Evolutionary conservation across 2,329 filamentous ascomycete species (phyloP), one percentile per base, ranked within the genome.

Genomic region (Alternaria panax): DNA sequence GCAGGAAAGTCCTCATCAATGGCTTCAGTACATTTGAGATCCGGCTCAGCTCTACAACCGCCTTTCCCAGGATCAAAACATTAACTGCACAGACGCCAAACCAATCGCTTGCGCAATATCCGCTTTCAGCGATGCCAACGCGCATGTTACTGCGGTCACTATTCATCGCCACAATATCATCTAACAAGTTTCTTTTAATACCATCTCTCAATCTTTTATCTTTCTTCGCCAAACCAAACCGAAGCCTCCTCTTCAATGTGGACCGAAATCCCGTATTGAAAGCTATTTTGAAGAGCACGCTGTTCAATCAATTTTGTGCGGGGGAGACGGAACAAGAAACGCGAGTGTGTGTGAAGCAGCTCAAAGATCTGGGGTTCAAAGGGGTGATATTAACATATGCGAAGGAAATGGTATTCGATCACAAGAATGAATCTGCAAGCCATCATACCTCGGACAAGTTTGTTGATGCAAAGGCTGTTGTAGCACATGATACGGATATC

Each of bases 271-370:
- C 87, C 0, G 43, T 94, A 1, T 83, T 96, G n/a, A 87, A 88
- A 42, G 86, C 82, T 54, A 74, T 92, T 41, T 81, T 97, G 53
- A 92, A 92, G 74, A 86, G 89, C 73, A 95, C 92, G 0, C 91
- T 97, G 68, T 97, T 97, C 78, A 88, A 88, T 40, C 93, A 97
- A 71, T 97, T 96, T 75, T 97, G 93, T 76, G 92, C 92, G 0
- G 93, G 93, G 40, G 90, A 92, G 76, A 90, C 87, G 43, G 82
- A 85, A 1, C 66, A 75, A 3, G 91, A 96, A 77, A 90, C 96
- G 5, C 82, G 82, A 50, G 79, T 76, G 38, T 75, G 72, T 27
- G 93, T 90, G 0, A 86, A 92, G 36, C 73, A 83, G 2, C 80
- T 84, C 5, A 83, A 96, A 14, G 92, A 92, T 77, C 77, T 83